phyloP scores from a whole-genome alignment of 257 asterid genomes.

The Primulina eburnea region DNA sequence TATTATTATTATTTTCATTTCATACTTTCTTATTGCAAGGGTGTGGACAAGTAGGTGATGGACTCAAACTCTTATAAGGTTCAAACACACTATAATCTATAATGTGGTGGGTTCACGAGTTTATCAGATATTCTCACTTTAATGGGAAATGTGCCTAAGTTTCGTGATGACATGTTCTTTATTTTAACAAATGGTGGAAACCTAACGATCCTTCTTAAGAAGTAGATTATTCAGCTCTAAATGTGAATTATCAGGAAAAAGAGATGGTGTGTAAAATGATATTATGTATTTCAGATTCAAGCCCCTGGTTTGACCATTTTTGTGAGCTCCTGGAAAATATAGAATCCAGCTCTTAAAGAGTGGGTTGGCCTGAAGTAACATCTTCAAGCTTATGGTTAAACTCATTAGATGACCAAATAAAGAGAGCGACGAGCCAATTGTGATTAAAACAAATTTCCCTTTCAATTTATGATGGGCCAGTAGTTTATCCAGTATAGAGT shows the following conservation, averaged over 20 bases:
- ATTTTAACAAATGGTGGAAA: neutral
- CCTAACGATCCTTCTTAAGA: neutral
- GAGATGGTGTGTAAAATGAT: neutral
- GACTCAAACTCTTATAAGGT: slow-evolving; percentile 9
- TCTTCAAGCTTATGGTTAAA: neutral
- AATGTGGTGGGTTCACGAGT: neutral
- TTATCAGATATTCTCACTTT: neutral
- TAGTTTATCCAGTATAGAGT: too few relatives aligned
- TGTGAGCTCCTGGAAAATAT: neutral
- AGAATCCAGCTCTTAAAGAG: neutral
- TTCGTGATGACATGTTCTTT: neutral
- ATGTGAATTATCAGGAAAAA: neutral
- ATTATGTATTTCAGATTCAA: neutral
- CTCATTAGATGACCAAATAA: neutral
- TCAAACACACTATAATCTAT: slow-evolving; percentile 1
- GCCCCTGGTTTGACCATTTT: neutral
- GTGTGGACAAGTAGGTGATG: slow-evolving; percentile 5
- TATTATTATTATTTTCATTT: slow-evolving; percentile 17
- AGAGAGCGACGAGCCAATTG: neutral
- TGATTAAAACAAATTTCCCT: neutral
- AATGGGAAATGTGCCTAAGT: slow-evolving; percentile 8
- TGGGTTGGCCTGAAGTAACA: neutral
- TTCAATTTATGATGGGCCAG: too few relatives aligned
- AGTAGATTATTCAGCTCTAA: neutral
- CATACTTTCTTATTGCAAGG: neutral